These are phyloP conservation scores for Stereum hirsutum DNA, from an alignment of 1,284 basidiomycete species.

Conservation along the genomic window DNA sequence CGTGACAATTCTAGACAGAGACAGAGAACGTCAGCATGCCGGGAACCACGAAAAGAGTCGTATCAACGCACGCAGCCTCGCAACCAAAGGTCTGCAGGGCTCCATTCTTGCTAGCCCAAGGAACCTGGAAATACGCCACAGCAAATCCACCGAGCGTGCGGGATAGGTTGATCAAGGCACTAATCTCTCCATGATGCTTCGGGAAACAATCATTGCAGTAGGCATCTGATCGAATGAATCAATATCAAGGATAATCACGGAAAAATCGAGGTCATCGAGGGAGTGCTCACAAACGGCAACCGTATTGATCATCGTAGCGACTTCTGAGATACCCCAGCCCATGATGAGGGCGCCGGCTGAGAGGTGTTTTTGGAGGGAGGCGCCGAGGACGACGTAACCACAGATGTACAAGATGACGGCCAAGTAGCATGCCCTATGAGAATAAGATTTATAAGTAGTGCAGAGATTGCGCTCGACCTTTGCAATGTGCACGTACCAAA, in stretches of 20 bases:
- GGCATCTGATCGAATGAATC: constrained; percentile 29
- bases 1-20: constrained; percentile 30
- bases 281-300: constrained; percentile 45
- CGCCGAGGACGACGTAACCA: constrained; percentile 55
- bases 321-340: constrained; percentile 59
- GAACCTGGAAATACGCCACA: constrained; percentile 56
- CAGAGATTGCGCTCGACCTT: neutral
- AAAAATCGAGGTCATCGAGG: neutral
- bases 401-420: constrained; percentile 54
- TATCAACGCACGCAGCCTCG: constrained; percentile 39
- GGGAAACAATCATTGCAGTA: constrained; percentile 41
- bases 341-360: constrained; percentile 46
- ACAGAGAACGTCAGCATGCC: neutral
- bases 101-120: constrained; percentile 46
- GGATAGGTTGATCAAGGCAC: constrained; percentile 49
- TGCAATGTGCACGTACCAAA: constrained; percentile 57
- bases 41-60: neutral
- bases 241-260: neutral
- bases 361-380: constrained; percentile 47
- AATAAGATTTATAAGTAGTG: neutral
- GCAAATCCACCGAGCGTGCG: constrained; percentile 52
- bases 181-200: constrained; percentile 46
- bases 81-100: constrained; percentile 49
- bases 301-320: constrained; percentile 56
- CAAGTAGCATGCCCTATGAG: constrained; percentile 50